Base-by-base conservation (phyloP, 495 filamentous ascomycete species). In the Annulohypoxylon moriforme region DNA sequence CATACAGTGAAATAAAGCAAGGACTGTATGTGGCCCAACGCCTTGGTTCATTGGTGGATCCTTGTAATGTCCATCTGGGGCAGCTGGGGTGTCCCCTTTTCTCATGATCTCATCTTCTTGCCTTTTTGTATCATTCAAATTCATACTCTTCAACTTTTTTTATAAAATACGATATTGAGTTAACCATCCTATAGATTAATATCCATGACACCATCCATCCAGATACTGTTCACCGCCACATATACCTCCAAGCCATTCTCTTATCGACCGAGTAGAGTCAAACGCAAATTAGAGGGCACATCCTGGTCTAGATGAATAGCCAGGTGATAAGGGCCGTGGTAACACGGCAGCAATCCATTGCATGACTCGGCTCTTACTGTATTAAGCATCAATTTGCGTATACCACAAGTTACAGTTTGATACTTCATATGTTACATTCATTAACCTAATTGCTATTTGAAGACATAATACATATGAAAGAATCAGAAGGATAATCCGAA, bases 351-450 rank as follows among this genome's bases (percentile, higher is more conserved):
- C 40, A 20, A 44, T 18, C 3, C n/a, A 16, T 18, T 9, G 40
- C 40, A 20, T 18, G 40, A 44, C 16, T 20, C 40, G 40, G n/a
- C 0, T 18, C 5, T 44, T 44, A 44, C 24, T n/a, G 46, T 11
- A 50, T 50, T 27, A 14, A 27, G 40, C 4, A 1, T 13, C 11
- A 27, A 24, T 1, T 50, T 10, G 46, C 46, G 20, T n/a, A n/a
- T n/a, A n/a, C n/a, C n/a, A n/a, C n/a, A n/a, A n/a, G 13, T 40
- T 40, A 40, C 36, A 14, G 4, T 40, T 14, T 13, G 36, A n/a
- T 13, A 13, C 5, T 40, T 60, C 3, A 22, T 58, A 62, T 68
- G 33, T 49, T 67, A 67, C 42, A 67, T 67, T 58, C 55, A 67
- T 66, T 60, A 52, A 60, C 36, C 36, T n/a, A 40, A 2, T 13